Evolutionary conservation across 352 stramenopile species (phyloP), one percentile per base, ranked within the genome.

Genomic region (Globisporangium barbulae): DNA sequence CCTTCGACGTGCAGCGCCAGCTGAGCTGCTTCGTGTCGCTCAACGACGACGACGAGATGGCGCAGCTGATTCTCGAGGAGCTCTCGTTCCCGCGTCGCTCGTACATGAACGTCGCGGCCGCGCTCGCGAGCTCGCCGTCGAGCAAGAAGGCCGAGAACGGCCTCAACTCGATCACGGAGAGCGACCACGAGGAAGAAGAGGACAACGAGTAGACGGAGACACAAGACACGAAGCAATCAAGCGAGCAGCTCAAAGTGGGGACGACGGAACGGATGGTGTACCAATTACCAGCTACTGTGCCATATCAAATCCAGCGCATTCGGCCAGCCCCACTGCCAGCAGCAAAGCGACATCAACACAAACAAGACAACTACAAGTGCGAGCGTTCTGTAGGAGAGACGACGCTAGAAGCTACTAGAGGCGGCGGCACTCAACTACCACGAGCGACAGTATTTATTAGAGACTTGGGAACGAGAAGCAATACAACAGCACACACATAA

Each of bases 61-160:
- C 80, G 61, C 83, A 90, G 69, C 59, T 88, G 41, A 89, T 91
- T 60, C 83, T 90, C 55, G 80, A 91, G 79, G 80, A 91, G 61
- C 73, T 91, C 25, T 82, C 76, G 49, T 76, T 85, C 63, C 74
- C 75, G 37, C 79, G 80, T 47, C 72, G 75, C 47, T 79, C 80
- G 56, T 91, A 84, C 70, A 74, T 73, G 41, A 76, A 79, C 55
- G 77, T 91, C 52, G 71, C 78, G 37, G 82, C 82, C 4, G 72
- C 74, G 65, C 88, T 91, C 64, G 78, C 82, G 15, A 82, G 71
- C 59, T 88, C 82, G 31, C 79, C 82, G 25, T 88, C 79, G 21
- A 74, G 71, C 63, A 78, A 61, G 59, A 59, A 82, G 64, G 77
- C 70, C 31, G 73, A 83, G 30, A 71, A 76, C 41, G 75, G 76